A percentile compares a stretch with the other conserved stretches of the same genome.
phyloP scores from a whole-genome alignment of 306 rosid species.

The Heteromeles arbutifolia region DNA sequence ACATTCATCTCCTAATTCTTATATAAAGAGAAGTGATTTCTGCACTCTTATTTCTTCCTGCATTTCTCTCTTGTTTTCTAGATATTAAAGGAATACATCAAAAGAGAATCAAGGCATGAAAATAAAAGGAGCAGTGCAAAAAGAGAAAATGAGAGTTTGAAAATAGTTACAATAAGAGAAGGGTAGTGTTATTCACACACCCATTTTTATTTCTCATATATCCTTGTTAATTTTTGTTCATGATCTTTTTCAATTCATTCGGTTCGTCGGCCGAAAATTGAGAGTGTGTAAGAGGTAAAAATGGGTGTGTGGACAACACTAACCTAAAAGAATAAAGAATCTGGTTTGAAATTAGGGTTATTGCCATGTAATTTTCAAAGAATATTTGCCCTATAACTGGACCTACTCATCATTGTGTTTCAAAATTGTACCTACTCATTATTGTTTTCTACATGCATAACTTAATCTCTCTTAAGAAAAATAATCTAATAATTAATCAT shows the following conservation, averaged over 20 bases:
- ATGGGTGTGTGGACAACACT: no score
- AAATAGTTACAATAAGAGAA: not conserved
- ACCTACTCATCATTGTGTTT: not conserved
- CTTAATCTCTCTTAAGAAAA: not conserved
- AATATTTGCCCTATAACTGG: not conserved
- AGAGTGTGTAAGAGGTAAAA: no score
- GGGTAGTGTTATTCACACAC: no score
- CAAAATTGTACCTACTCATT: not conserved
- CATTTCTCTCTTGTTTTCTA: no score
- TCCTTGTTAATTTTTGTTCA: no score
- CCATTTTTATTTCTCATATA: no score
- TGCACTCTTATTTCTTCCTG: not conserved
- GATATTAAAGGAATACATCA: not conserved
- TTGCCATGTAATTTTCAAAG: not conserved
- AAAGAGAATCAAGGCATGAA: no score
- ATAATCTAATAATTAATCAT: not conserved
- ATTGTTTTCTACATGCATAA: not conserved
- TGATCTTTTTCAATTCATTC: no score
- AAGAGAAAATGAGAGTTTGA: not conserved
- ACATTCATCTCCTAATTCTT: not conserved
- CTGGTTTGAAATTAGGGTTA: not conserved
- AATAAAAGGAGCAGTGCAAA: no score
- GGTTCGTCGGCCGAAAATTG: fast-evolving
- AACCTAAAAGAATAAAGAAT: not conserved
- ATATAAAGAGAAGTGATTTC: not conserved